Conservation (phyloP, 768 basidiomycete genomes). For the Ramaria rubella region DNA sequence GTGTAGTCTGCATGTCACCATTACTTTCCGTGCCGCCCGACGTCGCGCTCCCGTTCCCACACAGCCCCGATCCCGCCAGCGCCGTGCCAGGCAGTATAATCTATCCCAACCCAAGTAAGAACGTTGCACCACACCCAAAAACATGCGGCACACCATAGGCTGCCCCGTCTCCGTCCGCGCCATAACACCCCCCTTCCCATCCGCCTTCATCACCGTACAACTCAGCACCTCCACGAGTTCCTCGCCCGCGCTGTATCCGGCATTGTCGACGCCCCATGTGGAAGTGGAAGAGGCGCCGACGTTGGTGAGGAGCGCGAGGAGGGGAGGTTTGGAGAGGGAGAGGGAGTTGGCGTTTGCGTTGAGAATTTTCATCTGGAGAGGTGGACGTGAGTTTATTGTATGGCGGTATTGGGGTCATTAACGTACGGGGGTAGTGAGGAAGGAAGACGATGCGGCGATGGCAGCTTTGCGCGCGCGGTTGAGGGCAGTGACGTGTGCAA, state of each 20-base stretch:
- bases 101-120: not conserved
- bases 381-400: not conserved
- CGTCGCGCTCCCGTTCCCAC: not conserved
- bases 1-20: not conserved
- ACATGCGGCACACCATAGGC: not conserved
- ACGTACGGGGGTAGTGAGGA: slow-evolving; percentile 42
- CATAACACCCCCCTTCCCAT: slow-evolving; percentile 35
- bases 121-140: not conserved
- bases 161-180: not conserved
- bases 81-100: not conserved
- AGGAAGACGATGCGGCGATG: slow-evolving; percentile 34
- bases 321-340: slow-evolving; percentile 47
- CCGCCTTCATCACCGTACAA: slow-evolving; percentile 35
- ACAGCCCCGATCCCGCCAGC: not conserved
- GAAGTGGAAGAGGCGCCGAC: slow-evolving; percentile 34
- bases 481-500: slow-evolving; percentile 39
- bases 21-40: not conserved
- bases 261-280: slow-evolving; percentile 38
- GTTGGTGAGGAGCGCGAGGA: slow-evolving; percentile 53
- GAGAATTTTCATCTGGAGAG: slow-evolving; percentile 39
- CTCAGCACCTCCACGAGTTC: slow-evolving; percentile 47
- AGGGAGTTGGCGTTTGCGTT: slow-evolving; percentile 34
- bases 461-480: slow-evolving; percentile 50
- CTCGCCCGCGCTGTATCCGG: slow-evolving; percentile 35
- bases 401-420: not conserved